These are phyloP conservation scores for Cryptosporidium bovis DNA, from an alignment of 169 alveolate species.

Conservation along the genomic window DNA sequence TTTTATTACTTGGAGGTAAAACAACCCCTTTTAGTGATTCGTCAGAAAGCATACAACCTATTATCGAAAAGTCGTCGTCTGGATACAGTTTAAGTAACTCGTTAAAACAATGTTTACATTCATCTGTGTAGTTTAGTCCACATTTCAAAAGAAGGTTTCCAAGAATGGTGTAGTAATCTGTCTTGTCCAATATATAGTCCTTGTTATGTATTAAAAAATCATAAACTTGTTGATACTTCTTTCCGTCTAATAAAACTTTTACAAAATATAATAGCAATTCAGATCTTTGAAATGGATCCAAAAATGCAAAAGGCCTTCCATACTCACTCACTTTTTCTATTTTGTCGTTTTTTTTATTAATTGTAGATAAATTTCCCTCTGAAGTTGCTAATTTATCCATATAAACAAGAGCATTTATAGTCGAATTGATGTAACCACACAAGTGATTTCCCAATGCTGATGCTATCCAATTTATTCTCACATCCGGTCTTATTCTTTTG, in stretches of 20 bases:
- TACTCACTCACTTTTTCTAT: neutral
- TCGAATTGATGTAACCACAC: conserved; percentile 75
- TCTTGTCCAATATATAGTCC: conserved; percentile 37
- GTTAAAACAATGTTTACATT: conserved; percentile 14
- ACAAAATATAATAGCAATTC: conserved; percentile 38
- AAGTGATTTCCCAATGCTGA: conserved; percentile 87
- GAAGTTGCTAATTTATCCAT: conserved; percentile 51
- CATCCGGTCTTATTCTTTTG: conserved; percentile 79
- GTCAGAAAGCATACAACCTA: conserved; percentile 48
- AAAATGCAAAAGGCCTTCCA: conserved; percentile 15
- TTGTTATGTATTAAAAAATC: conserved; percentile 15
- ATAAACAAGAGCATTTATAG: conserved; percentile 79
- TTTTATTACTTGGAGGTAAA: conserved; percentile 15
- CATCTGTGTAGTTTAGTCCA: conserved; percentile 3
- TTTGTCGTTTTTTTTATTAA: conserved; percentile 17
- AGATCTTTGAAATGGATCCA: conserved; percentile 55
- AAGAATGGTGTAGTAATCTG: conserved; percentile 10
- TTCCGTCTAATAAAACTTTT: conserved; percentile 26
- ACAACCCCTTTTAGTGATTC: conserved; percentile 12
- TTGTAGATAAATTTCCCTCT: conserved; percentile 76
- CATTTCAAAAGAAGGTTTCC: conserved; percentile 25
- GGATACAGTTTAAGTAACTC: conserved; percentile 37
- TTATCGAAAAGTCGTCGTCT: conserved; percentile 33
- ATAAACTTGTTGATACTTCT: conserved; percentile 39
- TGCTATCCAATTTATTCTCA: conserved; percentile 85